A percentile compares a stretch with the other conserved stretches of the same genome.
Conservation (phyloP, 2,329 filamentous ascomycete genomes). For the Hymenoscyphus repandus region DNA sequence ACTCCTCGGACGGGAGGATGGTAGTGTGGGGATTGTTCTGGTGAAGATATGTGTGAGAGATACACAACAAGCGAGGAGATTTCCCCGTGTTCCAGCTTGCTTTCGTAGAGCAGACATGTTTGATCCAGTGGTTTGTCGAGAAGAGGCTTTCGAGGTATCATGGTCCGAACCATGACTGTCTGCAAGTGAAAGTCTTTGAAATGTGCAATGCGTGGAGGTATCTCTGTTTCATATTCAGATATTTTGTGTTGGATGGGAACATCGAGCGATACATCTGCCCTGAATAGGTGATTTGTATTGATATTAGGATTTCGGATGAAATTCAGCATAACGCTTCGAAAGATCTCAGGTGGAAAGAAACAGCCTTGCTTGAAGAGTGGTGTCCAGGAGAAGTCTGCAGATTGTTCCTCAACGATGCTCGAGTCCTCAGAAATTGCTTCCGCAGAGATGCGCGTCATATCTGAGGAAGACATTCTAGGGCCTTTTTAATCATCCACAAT, state of each 20-base stretch:
- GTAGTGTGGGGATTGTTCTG: constrained; percentile 74
- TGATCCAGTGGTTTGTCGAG: constrained; percentile 74
- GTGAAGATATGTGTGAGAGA: constrained; percentile 61
- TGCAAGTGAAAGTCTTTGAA: constrained; percentile 45
- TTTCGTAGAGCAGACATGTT: constrained; percentile 69
- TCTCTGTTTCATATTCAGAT: constrained; percentile 27
- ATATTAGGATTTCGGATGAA: constrained; percentile 74
- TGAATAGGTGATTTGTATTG: constrained; percentile 71
- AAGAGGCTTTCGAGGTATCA: constrained; percentile 77
- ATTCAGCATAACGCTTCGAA: constrained; percentile 65
- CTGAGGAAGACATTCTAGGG: not conserved
- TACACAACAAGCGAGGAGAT: constrained; percentile 63
- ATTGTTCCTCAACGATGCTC: not conserved
- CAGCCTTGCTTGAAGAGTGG: constrained; percentile 53
- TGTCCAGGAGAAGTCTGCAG: constrained; percentile 38
- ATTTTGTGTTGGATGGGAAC: constrained; percentile 32
- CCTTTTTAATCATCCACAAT: too few relatives aligned
- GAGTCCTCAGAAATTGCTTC: constrained; percentile 30
- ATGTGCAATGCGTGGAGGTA: constrained; percentile 36
- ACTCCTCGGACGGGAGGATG: constrained; percentile 73
- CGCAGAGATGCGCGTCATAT: constrained; percentile 34
- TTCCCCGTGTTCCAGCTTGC: constrained; percentile 24
- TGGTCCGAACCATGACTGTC: constrained; percentile 65
- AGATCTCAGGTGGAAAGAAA: constrained; percentile 57
- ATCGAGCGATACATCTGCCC: constrained; percentile 68